These are phyloP conservation scores for Leishmania braziliensis DNA, from an alignment of 208 protist genomes.

Conservation along the genomic window DNA sequence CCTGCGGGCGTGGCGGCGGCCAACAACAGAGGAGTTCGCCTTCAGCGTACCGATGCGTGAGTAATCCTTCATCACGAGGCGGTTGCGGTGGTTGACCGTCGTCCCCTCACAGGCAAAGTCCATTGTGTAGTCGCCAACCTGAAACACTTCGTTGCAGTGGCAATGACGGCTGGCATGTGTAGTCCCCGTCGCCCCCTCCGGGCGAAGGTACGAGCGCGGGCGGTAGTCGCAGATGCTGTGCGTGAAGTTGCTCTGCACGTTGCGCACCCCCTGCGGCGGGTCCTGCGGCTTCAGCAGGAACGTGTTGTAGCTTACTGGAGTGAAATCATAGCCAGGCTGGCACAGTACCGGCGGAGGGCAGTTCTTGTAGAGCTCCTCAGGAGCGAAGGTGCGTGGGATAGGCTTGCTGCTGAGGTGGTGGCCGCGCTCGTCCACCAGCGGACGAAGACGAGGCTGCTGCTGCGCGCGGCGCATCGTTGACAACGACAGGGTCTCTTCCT, in stretches of 20 bases:
- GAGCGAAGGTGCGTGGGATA: slow-evolving; percentile 70
- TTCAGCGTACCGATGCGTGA: slow-evolving; percentile 62
- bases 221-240: slow-evolving; percentile 76
- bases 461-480: slow-evolving; percentile 33
- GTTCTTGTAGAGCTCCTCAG: slow-evolving; percentile 75
- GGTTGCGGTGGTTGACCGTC: slow-evolving; percentile 74
- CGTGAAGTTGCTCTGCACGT: slow-evolving; percentile 77
- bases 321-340: slow-evolving; percentile 88
- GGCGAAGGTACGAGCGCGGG: slow-evolving; percentile 72
- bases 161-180: slow-evolving; percentile 70
- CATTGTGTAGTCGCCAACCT: slow-evolving; percentile 88
- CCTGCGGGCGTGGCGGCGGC: slow-evolving; percentile 56
- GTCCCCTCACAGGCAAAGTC: slow-evolving; percentile 62
- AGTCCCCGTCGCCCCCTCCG: slow-evolving; percentile 28
- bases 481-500: slow-evolving; percentile 43
- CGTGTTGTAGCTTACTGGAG: slow-evolving; percentile 74
- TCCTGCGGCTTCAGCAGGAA: slow-evolving; percentile 71
- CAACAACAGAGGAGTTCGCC: slow-evolving; percentile 70
- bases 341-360: slow-evolving; percentile 76
- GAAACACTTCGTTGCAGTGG: slow-evolving; percentile 86
- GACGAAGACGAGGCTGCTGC: slow-evolving; percentile 61
- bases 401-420: slow-evolving; percentile 55
- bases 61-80: slow-evolving; percentile 51
- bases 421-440: slow-evolving; percentile 58
- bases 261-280: slow-evolving; percentile 59